These are phyloP conservation scores for Myxozyma udenii DNA, from an alignment of 805 yeast genomes.

Conservation along the genomic window DNA sequence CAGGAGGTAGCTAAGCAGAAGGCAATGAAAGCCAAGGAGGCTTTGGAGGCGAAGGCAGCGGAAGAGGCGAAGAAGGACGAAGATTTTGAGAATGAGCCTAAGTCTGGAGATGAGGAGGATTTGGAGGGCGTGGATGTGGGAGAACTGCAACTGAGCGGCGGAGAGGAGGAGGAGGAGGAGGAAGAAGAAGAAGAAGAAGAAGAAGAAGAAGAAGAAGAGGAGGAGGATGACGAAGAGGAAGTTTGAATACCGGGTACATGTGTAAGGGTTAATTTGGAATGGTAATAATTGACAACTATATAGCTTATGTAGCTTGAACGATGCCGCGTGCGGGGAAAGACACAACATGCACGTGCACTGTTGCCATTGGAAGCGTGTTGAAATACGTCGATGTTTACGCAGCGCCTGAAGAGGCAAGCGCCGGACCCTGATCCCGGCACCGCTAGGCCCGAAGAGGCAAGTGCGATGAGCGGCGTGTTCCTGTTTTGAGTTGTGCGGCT, in stretches of 20 bases:
- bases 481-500: too few species aligned
- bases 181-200: not conserved
- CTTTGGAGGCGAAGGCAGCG: conserved; percentile 28
- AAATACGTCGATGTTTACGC: too few species aligned
- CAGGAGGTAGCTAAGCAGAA: not conserved
- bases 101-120: not conserved
- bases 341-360: too few species aligned
- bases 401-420: too few species aligned
- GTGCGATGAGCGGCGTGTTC: too few species aligned
- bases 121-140: not conserved
- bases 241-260: too few species aligned
- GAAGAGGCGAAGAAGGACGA: conserved; percentile 7
- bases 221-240: not conserved
- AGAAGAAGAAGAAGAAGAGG: not conserved
- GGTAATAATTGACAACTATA: not conserved
- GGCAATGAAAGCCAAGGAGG: not conserved
- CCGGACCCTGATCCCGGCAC: too few species aligned
- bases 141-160: not conserved
- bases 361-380: too few species aligned
- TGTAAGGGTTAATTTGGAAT: not conserved
- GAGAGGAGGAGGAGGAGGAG: not conserved
- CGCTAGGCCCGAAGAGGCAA: too few species aligned
- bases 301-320: too few species aligned
- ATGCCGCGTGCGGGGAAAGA: too few species aligned
- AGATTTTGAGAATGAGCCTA: not conserved